Evolutionary conservation across 2,329 filamentous ascomycete genomes (phyloP).

Genomic region (Clathrospora elynae): DNA sequence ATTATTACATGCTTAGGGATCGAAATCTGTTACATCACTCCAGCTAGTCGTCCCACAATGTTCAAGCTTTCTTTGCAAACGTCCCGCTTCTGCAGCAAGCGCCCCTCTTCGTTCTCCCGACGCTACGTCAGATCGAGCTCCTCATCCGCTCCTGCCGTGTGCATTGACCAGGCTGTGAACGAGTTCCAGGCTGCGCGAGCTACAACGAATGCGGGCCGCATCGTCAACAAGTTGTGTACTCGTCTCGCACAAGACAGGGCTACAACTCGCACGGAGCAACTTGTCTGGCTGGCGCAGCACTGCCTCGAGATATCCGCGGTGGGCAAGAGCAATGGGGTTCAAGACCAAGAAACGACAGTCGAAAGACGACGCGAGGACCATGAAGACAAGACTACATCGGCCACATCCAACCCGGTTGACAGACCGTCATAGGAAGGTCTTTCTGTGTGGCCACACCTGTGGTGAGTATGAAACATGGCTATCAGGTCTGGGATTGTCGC

Average conservation of each 20-base stretch:
- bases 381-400: slow-evolving; percentile 2
- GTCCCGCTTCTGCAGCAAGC: not conserved
- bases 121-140: slow-evolving; percentile 1
- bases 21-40: too few species aligned
- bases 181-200: slow-evolving; percentile 4
- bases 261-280: slow-evolving; percentile 13
- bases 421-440: slow-evolving; percentile 3
- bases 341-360: not conserved
- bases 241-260: slow-evolving; percentile 8
- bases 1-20: too few species aligned
- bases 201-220: slow-evolving; percentile 6
- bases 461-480: slow-evolving; percentile 11
- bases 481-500: not conserved
- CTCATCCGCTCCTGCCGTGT: not conserved
- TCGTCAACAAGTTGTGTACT: slow-evolving; percentile 7
- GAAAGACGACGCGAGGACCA: not conserved
- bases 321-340: not conserved
- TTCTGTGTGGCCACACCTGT: slow-evolving; percentile 29
- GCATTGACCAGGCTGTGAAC: slow-evolving; percentile 1
- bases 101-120: not conserved
- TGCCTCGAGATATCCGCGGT: slow-evolving; percentile 10
- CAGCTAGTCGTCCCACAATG: too few species aligned
- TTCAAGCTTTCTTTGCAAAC: slow-evolving; percentile 3
- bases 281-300: slow-evolving; percentile 23
- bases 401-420: not conserved